Base-by-base conservation (phyloP, 441 rosid genomes). In the Erodium moschatum region DNA sequence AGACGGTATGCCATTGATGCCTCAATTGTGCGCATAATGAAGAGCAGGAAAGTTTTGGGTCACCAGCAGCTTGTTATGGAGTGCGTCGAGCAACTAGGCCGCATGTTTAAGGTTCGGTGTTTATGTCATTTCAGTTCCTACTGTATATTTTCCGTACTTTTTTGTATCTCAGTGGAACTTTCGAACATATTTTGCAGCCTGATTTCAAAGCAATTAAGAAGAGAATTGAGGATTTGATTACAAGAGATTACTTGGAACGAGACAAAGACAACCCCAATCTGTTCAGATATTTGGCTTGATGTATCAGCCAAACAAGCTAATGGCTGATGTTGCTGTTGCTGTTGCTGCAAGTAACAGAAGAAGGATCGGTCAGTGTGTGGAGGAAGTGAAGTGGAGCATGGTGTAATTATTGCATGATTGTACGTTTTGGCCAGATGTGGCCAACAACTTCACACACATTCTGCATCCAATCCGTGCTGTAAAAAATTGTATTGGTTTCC, bases 21-120 rank as follows among this genome's bases (percentile, higher is more conserved):
- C 40, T 90, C 99, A 38, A 85, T 95, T 64, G 99, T 95, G 9
- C 92, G 99, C 52, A 92, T 95, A 72, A 92, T 95, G 99, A 95
- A 95, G 86, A 84, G 93, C 63, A 75, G 97, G 76, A 89, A 95
- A 70, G 84, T 87, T 29, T 77, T 90, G 84, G 89, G 93, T 56
- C 89, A 95, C 74, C 98, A 87, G 67, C 93, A 85, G 12, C 76
- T 95, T 54, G 97, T 92, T 35, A 77, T 79, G 6, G 97, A 87
- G 81, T 92, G 98, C 67, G 97, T 95, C 0, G 97, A 89, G 83
- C 99, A 90, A 72, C 77, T 95, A 67, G 89, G 89, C 73, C 87
- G 95, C 64, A 89, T 89, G 98, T 92, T 95, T 76, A 95, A 92
- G 92, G 99, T 91, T 77, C 10, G 65, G 67, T 46, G 6, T 48